These are phyloP conservation scores for Xylaria sp. DNA, from an alignment of 2,329 filamentous ascomycete genomes.

Conservation along the genomic window DNA sequence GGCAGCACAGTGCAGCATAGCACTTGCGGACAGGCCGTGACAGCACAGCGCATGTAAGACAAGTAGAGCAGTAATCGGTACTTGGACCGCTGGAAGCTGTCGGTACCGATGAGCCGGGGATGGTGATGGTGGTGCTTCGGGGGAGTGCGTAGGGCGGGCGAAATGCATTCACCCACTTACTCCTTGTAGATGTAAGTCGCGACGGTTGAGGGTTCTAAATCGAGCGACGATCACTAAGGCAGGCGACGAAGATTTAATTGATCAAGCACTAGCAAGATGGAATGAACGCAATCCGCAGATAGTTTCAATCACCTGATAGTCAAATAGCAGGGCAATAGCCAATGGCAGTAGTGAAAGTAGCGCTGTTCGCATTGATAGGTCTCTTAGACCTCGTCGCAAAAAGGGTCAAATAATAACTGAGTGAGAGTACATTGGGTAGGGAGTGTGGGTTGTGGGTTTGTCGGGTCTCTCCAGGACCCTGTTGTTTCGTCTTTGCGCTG, in stretches of 20 bases:
- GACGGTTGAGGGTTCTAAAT: conserved; percentile 24
- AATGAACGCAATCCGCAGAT: conserved; percentile 51
- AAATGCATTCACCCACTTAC: conserved; percentile 35
- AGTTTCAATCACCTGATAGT: conserved; percentile 58
- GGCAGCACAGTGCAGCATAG: conserved; percentile 16
- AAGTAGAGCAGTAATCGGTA: conserved; percentile 29
- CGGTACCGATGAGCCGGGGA: conserved; percentile 35
- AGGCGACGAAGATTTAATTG: conserved; percentile 39
- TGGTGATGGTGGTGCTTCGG: conserved; percentile 32
- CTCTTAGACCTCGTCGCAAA: conserved; percentile 45
- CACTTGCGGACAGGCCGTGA: conserved; percentile 25
- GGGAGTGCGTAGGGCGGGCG: conserved; percentile 26
- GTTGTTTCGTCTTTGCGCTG: conserved; percentile 39
- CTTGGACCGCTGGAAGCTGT: conserved; percentile 28
- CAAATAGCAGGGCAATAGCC: conserved; percentile 47
- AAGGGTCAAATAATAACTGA: conserved; percentile 46
- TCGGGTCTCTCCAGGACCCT: conserved; percentile 24
- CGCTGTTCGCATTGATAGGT: conserved; percentile 59
- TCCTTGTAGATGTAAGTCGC: conserved; percentile 29
- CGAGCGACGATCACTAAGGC: conserved; percentile 27
- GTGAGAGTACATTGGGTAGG: conserved; percentile 44
- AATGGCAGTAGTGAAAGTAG: conserved; percentile 53
- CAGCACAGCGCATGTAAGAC: conserved; percentile 27
- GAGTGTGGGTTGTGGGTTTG: conserved; percentile 30
- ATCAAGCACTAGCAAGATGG: conserved; percentile 36